phyloP scores from a whole-genome alignment of 1,284 basidiomycete genomes.

The Hypsizygus ulmarius region DNA sequence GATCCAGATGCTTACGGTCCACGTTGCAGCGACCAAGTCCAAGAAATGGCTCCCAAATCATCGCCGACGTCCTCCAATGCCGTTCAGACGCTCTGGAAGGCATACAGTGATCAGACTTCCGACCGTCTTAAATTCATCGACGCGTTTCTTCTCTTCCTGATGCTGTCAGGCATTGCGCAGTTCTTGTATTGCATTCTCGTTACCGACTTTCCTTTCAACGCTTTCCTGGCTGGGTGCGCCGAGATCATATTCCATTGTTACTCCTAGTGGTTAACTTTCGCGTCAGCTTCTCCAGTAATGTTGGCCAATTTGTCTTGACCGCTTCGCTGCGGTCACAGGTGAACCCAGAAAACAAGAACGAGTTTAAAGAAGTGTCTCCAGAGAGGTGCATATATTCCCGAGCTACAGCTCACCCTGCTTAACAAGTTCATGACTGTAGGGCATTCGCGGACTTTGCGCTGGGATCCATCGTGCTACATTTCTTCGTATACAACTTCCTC shows the following conservation, averaged over 20 bases:
- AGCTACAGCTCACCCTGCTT: not conserved
- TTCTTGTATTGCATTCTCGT: slow-evolving; percentile 91
- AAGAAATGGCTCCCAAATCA: slow-evolving; percentile 38
- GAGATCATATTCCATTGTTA: not conserved
- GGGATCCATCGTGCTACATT: slow-evolving; percentile 93
- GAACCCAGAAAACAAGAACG: slow-evolving; percentile 76
- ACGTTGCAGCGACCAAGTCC: slow-evolving; percentile 24
- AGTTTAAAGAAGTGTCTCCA: slow-evolving; percentile 91
- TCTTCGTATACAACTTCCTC: slow-evolving; percentile 97
- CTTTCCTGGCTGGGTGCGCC: slow-evolving; percentile 90
- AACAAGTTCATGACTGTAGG: slow-evolving; percentile 41
- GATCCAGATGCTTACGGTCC: slow-evolving; percentile 9
- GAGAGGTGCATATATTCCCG: slow-evolving; percentile 66
- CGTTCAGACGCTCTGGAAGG: slow-evolving; percentile 65
- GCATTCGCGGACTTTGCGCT: slow-evolving; percentile 96
- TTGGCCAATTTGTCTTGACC: slow-evolving; percentile 96
- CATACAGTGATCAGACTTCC: slow-evolving; percentile 78
- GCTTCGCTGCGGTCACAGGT: slow-evolving; percentile 92
- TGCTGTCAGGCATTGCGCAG: slow-evolving; percentile 87
- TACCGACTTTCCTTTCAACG: slow-evolving; percentile 96
- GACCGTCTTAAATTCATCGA: slow-evolving; percentile 92
- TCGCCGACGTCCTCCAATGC: slow-evolving; percentile 38
- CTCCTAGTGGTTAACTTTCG: slow-evolving; percentile 4
- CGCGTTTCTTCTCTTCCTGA: slow-evolving; percentile 88
- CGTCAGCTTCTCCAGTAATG: slow-evolving; percentile 85